Evolutionary conservation across 2,329 filamentous ascomycete species (phyloP), one percentile per base, ranked within the genome.

Genomic region (Aspergillus arachidicola): DNA sequence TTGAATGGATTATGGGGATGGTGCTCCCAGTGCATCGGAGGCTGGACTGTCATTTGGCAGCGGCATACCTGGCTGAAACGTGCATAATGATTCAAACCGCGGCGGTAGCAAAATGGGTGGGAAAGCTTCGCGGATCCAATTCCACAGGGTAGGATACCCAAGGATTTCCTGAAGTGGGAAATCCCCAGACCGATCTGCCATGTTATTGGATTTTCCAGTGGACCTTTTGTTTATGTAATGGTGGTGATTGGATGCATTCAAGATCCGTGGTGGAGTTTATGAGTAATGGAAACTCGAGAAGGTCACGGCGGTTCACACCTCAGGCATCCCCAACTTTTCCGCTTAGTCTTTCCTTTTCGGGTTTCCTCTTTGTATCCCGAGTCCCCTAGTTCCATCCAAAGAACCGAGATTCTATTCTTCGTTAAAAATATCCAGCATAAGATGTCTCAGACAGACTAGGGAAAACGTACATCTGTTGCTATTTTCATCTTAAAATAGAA

Each of bases 1-100:
- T 70, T 70, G 63, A 64, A 70, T 0, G 68, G 68, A 41, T 69
- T 69, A 12, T 57, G 45, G 12, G 64, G 60, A 23, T 70, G 61
- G 9, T 60, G 11, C 3, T 57, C 62, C 67, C 67, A 69, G 5
- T 57, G 43, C 6, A 65, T 34, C 21, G 46, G 12, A 32, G 34
- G 38, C 6, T 45, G 34, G 6, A 43, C 21, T 30, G 57, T 32
- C 57, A 59, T 59, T 21, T 28, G 32, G 7, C n/a, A n/a, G 41
- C 32, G 19, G 43, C 43, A 32, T 58, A 36, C 38, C 51, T 36
- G 3, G 30, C 10, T 11, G 30, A 14, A 36, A 34, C 45, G 11
- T 46, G 21, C 43, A 46, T 23, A n/a, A 19, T 41, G 16, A 41
- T 41, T n/a, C 19, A n/a, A 41, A 41, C 38, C 7, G 38, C 19